These are phyloP conservation scores for Populus hybrid DNA, from an alignment of 441 rosid species.

Conservation along the genomic window DNA sequence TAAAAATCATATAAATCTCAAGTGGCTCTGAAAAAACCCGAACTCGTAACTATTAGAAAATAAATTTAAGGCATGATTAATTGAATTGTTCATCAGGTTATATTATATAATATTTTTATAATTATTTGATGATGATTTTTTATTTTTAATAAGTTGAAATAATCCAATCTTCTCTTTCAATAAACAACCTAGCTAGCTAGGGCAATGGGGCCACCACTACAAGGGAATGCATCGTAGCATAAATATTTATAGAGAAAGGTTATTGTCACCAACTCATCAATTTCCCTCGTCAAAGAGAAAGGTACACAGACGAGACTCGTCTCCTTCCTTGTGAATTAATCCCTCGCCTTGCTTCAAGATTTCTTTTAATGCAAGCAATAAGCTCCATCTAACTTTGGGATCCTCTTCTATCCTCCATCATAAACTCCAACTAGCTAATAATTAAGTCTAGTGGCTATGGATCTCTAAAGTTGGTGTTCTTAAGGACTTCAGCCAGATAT, in stretches of 20 bases:
- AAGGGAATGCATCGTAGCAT: background rate
- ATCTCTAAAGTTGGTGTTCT: too few species aligned
- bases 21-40: fast-evolving
- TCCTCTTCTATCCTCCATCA: background rate
- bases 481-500: too few species aligned
- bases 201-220: too few species aligned
- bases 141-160: too few species aligned
- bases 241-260: background rate
- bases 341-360: background rate
- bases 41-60: fast-evolving
- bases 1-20: fast-evolving
- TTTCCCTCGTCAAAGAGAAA: background rate
- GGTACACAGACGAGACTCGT: background rate
- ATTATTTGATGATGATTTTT: too few species aligned
- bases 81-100: fast-evolving
- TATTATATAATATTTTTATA: too few species aligned
- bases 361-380: background rate
- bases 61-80: too few species aligned
- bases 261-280: background rate
- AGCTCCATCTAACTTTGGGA: background rate
- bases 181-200: too few species aligned
- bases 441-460: background rate
- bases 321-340: background rate
- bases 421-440: background rate
- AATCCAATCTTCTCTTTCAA: too few species aligned